Percentiles rank a stretch among this genome's conserved stretches.
Evolutionary conservation across 2,329 filamentous ascomycete genomes (phyloP).

Genomic region (Fusarium verrucosum): DNA sequence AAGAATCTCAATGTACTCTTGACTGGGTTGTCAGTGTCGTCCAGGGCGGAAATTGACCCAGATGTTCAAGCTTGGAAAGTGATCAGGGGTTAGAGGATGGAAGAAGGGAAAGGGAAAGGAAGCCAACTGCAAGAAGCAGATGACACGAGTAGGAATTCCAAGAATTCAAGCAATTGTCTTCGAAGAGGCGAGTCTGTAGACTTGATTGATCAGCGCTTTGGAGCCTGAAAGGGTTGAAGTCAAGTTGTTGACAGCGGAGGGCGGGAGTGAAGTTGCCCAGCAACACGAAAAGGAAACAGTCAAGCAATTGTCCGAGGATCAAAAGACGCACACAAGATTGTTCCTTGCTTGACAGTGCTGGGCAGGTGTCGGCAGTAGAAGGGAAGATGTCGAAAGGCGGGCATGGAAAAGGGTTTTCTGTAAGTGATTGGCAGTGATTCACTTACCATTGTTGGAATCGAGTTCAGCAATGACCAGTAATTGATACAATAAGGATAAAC

Average conservation of each 20-base stretch:
- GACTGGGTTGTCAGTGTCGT: not conserved
- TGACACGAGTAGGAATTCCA: no score
- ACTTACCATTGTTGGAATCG: not conserved
- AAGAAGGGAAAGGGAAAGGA: not conserved
- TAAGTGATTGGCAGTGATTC: constrained; percentile 12
- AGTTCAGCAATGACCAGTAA: not conserved
- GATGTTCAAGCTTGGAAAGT: not conserved
- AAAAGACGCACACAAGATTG: not conserved
- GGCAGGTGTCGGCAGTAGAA: constrained; percentile 3
- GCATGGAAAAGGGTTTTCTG: not conserved
- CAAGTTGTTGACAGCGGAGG: not conserved
- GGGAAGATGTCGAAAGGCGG: not conserved
- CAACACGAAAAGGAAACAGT: not conserved
- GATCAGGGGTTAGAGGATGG: not conserved
- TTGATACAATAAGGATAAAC: not conserved
- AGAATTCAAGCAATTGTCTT: not conserved
- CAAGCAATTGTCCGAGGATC: not conserved
- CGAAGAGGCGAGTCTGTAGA: not conserved
- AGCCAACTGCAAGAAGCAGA: no score
- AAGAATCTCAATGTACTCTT: not conserved
- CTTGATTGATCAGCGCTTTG: not conserved
- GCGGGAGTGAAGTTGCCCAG: not conserved
- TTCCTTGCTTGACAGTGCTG: constrained; percentile 3
- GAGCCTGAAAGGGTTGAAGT: not conserved
- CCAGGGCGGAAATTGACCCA: not conserved